Evolutionary conservation across 768 basidiomycete species (phyloP), one percentile per base, ranked within the genome.

Genomic region (Galerina sulciceps): DNA sequence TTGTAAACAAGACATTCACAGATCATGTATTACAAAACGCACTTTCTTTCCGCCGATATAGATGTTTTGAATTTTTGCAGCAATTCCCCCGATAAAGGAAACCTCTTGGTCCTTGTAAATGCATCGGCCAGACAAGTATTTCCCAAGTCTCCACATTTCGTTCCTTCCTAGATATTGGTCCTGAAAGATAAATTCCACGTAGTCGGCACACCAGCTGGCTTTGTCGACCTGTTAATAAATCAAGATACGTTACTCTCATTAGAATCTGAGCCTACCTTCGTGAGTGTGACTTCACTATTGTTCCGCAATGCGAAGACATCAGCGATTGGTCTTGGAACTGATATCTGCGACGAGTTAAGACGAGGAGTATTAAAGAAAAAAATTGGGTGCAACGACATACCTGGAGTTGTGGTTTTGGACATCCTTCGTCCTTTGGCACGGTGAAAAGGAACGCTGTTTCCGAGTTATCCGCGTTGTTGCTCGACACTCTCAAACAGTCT

Each of bases 101-200:
- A 99, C 81, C 52, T 94, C 92, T 71, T 99, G 92, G 57, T 90
- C 87, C 1, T 85, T 81, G 68, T 94, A 90, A 18, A 97, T 78
- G 67, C 93, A 95, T 65, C 88, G 87, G 9, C 87, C 89, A 23
- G 88, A 87, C 14, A 98, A 80, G 50, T 88, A 81, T 69, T 90
- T 87, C n/a, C 87, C 88, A 8, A 98, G 80, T 47, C 94, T 81
- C 94, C 96, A 98, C 94, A 97, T 96, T 64, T 98, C 97, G 60
- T 91, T 94, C 45, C 97, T 86, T 14, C 96, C 96, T 14, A 98
- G 81, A 70, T 98, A 98, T 69, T 96, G 94, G 70, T 97, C 95
- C 61, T 93, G 91, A 68, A 99, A 99, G 45, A 87, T 87, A 56
- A 99, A 83, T 67, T 99, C 96, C 49, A 99, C 82, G 68, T 88